Evolutionary conservation across 768 basidiomycete genomes (phyloP).

Genomic region (Rhodosporidiobolus odoratus): DNA sequence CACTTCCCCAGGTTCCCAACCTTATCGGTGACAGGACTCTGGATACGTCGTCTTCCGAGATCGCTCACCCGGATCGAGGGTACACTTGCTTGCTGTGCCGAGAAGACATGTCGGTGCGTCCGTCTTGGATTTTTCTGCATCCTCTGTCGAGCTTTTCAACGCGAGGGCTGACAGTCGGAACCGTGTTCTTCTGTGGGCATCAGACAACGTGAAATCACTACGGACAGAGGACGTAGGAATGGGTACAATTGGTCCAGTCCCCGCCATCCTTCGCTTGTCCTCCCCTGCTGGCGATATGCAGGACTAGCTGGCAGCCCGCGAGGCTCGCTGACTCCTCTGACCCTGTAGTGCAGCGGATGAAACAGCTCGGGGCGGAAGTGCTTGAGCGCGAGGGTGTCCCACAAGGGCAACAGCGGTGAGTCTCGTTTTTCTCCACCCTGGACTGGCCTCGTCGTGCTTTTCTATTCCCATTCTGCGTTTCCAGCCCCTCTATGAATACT

Average conservation of each 20-base stretch:
- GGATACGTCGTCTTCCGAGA: conserved; percentile 32
- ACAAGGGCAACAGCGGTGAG: conserved; percentile 14
- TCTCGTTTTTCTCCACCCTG: neutral
- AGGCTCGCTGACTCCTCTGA: neutral
- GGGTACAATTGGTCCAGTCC: conserved; percentile 5
- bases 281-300: no score
- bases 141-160: neutral
- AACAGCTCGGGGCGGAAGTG: neutral
- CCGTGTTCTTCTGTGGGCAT: neutral
- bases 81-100: conserved; percentile 30
- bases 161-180: neutral
- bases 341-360: conserved; percentile 23
- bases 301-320: no score
- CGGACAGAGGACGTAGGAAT: neutral
- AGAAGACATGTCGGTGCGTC: conserved; percentile 27
- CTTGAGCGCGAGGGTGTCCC: conserved; percentile 9
- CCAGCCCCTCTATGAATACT: neutral
- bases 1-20: neutral
- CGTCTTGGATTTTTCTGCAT: neutral
- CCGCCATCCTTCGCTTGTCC: neutral
- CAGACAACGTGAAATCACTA: conserved; percentile 36
- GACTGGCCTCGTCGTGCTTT: no score
- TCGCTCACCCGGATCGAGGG: conserved; percentile 13
- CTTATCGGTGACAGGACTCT: conserved; percentile 6
- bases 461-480: no score